Base-by-base conservation (phyloP, 495 filamentous ascomycete species). In the Pseudevernia furfuracea region DNA sequence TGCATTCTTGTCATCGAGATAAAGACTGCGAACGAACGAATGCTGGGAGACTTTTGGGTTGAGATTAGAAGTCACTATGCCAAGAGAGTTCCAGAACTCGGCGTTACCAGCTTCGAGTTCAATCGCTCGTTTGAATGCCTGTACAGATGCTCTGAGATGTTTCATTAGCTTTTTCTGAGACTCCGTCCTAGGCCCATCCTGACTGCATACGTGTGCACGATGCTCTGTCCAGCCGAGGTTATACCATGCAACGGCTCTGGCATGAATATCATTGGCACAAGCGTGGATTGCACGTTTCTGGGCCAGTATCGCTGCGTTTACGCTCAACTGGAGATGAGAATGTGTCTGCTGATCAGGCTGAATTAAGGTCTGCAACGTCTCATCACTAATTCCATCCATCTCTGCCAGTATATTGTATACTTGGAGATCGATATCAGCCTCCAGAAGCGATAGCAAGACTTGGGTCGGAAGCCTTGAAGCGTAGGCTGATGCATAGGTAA, bases 41-140 rank as follows among this genome's bases (percentile, higher is more conserved):
- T 99, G 94, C 74, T 99, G 94, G 0, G 95, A 86, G 3, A 97
- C 89, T 63, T 88, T 87, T 0, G 91, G 88, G 71, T 90, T 96
- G 69, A 96, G 78, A 44, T 79, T 82, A 52, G 87, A 89, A 3
- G 94, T 97, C 21, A 89, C 89, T 10, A 97, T 91, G 28, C 93
- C 94, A 28, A 99, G 82, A 4, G 94, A 85, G 73, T 96, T 97
- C 94, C 94, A 99, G 74, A 97, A 99, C 69, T 99, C 94, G 1
- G 92, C 79, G 71, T 97, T 99, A 37, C 92, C 89, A 10, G 95
- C 88, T 73, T 99, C 94, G 3, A 97, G 77, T 74, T 97, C 95
- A 70, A 99, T 97, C 6, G 95, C 89, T 59, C 90, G 82, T 75
- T 97, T 99, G 84, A 99, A 99, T 73, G 92, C 95, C 36, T 88